phyloP scores from a whole-genome alignment of 2,329 filamentous ascomycete genomes.

The Penicillium janthinellum region DNA sequence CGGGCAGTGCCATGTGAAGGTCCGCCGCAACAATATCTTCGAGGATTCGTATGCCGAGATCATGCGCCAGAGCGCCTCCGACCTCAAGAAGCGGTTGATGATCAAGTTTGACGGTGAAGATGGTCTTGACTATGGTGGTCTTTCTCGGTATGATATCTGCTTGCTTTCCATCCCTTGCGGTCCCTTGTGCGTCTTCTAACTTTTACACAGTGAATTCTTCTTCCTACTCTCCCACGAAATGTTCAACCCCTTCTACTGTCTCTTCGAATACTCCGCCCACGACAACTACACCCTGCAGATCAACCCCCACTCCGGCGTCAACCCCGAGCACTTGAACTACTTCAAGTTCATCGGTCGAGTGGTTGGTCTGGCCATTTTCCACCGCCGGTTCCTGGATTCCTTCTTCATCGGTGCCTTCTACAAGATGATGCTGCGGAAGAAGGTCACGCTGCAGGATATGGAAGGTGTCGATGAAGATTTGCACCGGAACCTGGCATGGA shows the following conservation, averaged over 20 bases:
- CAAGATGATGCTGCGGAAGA: constrained; percentile 98
- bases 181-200: constrained; percentile 29
- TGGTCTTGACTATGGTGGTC: constrained; percentile 93
- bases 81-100: constrained; percentile 98
- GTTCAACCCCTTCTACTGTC: constrained; percentile 99
- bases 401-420: constrained; percentile 99
- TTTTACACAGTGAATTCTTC: constrained; percentile 79
- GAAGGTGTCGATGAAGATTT: constrained; percentile 98
- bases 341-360: constrained; percentile 99
- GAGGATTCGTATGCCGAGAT: constrained; percentile 99
- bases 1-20: constrained; percentile 97
- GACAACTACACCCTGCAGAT: constrained; percentile 99
- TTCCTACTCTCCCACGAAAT: constrained; percentile 99
- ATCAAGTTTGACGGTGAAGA: constrained; percentile 99
- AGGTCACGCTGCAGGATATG: constrained; percentile 91
- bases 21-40: constrained; percentile 93
- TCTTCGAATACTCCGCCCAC: constrained; percentile 99
- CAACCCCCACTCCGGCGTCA: constrained; percentile 98
- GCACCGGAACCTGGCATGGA: constrained; percentile 95
- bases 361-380: constrained; percentile 96
- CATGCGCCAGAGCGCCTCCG: constrained; percentile 90
- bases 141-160: constrained; percentile 65
- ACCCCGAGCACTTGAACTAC: constrained; percentile 98
- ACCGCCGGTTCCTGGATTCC: constrained; percentile 92
- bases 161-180: background rate